A percentile compares a stretch with the other conserved stretches of the same genome.
These are phyloP conservation scores for Epichloe scottii DNA, from an alignment of 2,329 filamentous ascomycete genomes.

Conservation along the genomic window DNA sequence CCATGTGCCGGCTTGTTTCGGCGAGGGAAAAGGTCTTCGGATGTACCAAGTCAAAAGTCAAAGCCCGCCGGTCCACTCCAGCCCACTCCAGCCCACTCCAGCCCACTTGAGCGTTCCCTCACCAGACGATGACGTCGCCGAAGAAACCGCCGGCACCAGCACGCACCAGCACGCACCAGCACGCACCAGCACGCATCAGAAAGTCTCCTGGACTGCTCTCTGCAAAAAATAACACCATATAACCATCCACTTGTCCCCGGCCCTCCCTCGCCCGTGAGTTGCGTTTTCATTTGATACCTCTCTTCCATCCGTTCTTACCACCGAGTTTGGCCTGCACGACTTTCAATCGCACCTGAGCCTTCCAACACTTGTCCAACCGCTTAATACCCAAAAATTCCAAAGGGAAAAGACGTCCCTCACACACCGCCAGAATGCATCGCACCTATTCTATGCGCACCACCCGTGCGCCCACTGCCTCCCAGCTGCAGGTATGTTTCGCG, in stretches of 20 bases:
- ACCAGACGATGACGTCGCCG: constrained; percentile 11
- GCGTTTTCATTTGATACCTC: background rate
- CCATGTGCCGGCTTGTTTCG: too few relatives aligned
- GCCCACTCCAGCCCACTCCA: background rate
- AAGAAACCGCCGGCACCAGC: background rate
- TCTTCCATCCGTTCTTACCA: background rate
- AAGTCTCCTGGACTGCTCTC: constrained; percentile 1
- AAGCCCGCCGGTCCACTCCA: background rate
- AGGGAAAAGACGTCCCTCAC: constrained; percentile 10
- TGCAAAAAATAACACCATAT: constrained; percentile 7
- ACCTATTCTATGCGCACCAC: constrained; percentile 98
- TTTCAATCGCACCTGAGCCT: background rate
- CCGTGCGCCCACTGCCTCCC: constrained; percentile 86
- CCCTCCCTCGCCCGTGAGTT: background rate
- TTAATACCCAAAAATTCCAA: background rate
- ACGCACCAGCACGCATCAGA: background rate
- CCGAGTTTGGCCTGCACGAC: background rate
- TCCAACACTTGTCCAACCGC: background rate
- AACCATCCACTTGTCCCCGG: constrained; percentile 6
- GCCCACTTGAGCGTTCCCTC: background rate
- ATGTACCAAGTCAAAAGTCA: too few relatives aligned
- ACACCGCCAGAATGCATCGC: constrained; percentile 64
- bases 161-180: too few relatives aligned
- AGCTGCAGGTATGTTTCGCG: constrained; percentile 38
- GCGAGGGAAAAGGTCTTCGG: too few relatives aligned